These are phyloP conservation scores for Penicillium sp. DNA, from an alignment of 2,329 filamentous ascomycete species.

Conservation along the genomic window DNA sequence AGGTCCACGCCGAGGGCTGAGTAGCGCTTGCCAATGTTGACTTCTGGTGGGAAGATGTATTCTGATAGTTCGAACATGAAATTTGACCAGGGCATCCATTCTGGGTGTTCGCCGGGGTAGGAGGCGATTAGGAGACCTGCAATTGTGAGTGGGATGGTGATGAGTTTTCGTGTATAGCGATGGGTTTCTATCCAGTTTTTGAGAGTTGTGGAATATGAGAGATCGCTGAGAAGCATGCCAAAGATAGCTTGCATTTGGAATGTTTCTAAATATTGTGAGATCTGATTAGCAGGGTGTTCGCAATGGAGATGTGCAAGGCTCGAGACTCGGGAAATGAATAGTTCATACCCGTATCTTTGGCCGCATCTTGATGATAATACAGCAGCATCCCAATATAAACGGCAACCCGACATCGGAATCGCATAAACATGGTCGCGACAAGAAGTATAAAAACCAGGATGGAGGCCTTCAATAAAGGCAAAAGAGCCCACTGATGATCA, in stretches of 20 bases:
- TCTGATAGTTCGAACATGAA: constrained; percentile 49
- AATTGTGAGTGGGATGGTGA: constrained; percentile 48
- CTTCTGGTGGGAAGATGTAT: constrained; percentile 55
- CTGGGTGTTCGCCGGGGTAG: constrained; percentile 58
- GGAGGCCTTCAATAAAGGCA: constrained; percentile 57
- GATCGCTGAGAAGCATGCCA: constrained; percentile 59
- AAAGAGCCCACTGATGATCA: constrained; percentile 62
- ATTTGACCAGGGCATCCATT: constrained; percentile 58
- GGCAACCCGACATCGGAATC: constrained; percentile 55
- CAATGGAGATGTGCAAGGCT: neutral
- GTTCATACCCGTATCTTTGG: constrained; percentile 51
- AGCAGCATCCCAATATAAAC: constrained; percentile 54
- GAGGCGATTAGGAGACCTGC: constrained; percentile 56
- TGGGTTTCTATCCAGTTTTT: constrained; percentile 54
- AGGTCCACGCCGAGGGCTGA: constrained; percentile 58
- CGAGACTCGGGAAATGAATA: neutral
- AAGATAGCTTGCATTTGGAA: constrained; percentile 60
- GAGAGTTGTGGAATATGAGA: constrained; percentile 55
- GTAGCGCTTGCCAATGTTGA: constrained; percentile 54
- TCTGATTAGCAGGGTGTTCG: neutral
- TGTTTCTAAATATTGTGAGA: constrained; percentile 50
- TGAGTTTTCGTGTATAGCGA: constrained; percentile 47
- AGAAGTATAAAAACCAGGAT: constrained; percentile 59
- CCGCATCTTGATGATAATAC: constrained; percentile 58
- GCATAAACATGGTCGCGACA: constrained; percentile 53